A percentile compares a stretch with the other conserved stretches of the same genome.
Conservation (phyloP, 805 yeast genomes). For the Myxozyma udenii region DNA sequence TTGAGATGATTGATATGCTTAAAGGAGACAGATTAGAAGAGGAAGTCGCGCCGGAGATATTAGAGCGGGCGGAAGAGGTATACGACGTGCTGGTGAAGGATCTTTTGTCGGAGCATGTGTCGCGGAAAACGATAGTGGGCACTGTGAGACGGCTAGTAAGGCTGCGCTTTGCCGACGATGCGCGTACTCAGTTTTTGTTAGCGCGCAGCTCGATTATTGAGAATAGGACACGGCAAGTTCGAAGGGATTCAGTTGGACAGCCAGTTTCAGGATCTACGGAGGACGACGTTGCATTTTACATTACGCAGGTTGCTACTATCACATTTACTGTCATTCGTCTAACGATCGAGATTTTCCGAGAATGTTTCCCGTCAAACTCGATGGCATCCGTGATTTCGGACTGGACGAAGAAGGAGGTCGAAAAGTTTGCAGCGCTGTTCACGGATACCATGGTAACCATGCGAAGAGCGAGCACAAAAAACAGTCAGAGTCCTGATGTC, state of each 20-base stretch:
- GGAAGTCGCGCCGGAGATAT: conserved; percentile 30
- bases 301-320: conserved; percentile 60
- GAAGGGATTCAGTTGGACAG: conserved; percentile 51
- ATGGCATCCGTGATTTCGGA: conserved; percentile 63
- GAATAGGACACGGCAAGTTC: conserved; percentile 49
- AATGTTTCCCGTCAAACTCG: conserved; percentile 47
- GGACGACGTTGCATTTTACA: conserved; percentile 48
- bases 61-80: conserved; percentile 32
- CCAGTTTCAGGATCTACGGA: background rate
- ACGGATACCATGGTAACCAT: conserved; percentile 67
- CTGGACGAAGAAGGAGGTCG: conserved; percentile 70
- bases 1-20: conserved; percentile 31
- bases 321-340: conserved; percentile 58
- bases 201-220: conserved; percentile 49
- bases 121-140: conserved; percentile 34
- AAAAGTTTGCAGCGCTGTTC: conserved; percentile 56
- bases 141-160: conserved; percentile 39
- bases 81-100: conserved; percentile 40
- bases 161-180: conserved; percentile 48
- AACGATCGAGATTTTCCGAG: conserved; percentile 54
- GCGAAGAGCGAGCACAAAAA: conserved; percentile 2
- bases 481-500: conserved; percentile 20
- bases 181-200: conserved; percentile 49
- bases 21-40: conserved; percentile 7
- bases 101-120: conserved; percentile 36